Base-by-base conservation (phyloP, 805 yeast genomes). In the Candida ovalis region DNA sequence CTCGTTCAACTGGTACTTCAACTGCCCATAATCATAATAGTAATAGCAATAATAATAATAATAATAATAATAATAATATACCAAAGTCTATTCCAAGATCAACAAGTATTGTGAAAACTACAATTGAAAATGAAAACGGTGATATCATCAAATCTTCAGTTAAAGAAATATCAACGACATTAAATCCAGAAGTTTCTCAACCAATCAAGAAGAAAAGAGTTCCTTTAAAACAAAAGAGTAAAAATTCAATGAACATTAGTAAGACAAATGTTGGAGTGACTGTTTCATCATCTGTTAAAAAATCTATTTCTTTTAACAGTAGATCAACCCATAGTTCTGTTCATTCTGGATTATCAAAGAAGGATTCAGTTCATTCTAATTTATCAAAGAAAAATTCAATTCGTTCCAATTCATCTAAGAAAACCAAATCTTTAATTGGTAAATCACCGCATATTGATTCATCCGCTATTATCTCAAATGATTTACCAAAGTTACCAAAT, bases 231-330 rank as follows among this genome's bases (percentile, higher is more conserved):
- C 46, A 41, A 28, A 41, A 17, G 27, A 40, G 48, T 37, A 47
- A 46, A 37, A 50, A 45, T 24, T 44, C 43, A 23, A 39, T 56
- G 33, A 52, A 50, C 50, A 22, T 50, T 17, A 33, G 19, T 19
- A 46, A 42, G 17, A 39, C 74, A 54, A 63, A 68, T 4, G 70
- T 72, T 3, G 58, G 69, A 38, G 71, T 76, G 4, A 68, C 73
- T 50, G 80, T 69, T 0, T 67, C 81, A 2, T 75, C 80, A 7
- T 72, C 81, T 3, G 76, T 71, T 48, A 76, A 71, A 54, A 75
- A 70, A 59, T 71, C 77, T 0, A 75, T 75, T n/a, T 73, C 80
- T 0, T 76, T 74, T 56, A 70, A 66, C 22, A 52, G 45, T 22
- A 56, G 50, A 24, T 39, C 41, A 2, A 40, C 57, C 2, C 40